Percentiles rank a stretch among this genome's conserved stretches.
Evolutionary conservation across 306 rosid genomes (phyloP).

Genomic region (Dalbergia cochinchinensis): DNA sequence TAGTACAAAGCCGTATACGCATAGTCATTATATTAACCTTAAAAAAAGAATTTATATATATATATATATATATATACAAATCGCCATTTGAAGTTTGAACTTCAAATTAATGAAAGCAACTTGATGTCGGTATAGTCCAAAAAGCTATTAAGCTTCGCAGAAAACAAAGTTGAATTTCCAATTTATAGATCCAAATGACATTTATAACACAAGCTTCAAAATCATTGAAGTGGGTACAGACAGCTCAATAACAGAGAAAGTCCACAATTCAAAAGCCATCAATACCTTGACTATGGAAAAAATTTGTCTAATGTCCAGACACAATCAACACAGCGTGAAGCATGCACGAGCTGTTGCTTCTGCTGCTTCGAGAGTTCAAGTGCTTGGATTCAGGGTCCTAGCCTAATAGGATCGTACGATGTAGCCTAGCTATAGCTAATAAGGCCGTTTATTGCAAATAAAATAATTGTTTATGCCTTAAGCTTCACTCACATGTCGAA

Average conservation of each 20-base stretch:
- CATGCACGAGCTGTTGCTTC: conserved; percentile 48
- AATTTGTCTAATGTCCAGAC: conserved; percentile 40
- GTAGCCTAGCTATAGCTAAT: not conserved
- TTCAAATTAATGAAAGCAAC: not conserved
- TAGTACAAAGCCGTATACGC: not conserved
- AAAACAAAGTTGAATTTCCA: conserved; percentile 37
- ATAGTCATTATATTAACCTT: not conserved
- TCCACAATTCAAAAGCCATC: conserved; percentile 9
- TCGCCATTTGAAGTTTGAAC: not conserved
- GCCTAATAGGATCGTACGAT: not conserved
- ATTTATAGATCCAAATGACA: not conserved
- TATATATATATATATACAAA: too few species aligned
- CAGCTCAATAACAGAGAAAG: conserved; percentile 52
- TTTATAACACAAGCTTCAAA: not conserved
- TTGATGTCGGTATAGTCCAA: not conserved
- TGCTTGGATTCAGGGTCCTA: conserved; percentile 2
- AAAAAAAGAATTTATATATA: not conserved
- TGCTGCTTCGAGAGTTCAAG: not conserved
- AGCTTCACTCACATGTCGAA: not conserved
- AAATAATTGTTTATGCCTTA: not conserved
- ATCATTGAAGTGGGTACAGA: not conserved
- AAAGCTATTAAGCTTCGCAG: not conserved
- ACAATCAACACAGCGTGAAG: conserved; percentile 34
- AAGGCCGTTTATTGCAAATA: not conserved
- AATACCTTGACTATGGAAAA: not conserved